Evolutionary conservation across 2,329 filamentous ascomycete species (phyloP), one percentile per base, ranked within the genome.

Genomic region (Fusarium sp.): DNA sequence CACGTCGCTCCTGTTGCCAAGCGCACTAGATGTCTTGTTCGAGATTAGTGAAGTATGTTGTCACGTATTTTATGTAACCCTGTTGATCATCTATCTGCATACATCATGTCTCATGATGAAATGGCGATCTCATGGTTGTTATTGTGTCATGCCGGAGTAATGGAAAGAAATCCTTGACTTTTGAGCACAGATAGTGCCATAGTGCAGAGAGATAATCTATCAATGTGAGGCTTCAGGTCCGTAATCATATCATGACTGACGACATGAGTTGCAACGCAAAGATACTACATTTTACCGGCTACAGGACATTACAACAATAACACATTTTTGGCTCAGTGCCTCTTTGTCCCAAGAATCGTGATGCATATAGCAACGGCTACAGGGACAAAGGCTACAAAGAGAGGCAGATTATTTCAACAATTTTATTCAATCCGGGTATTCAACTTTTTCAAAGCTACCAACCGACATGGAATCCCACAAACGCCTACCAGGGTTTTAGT

Each of bases 401-500:
- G 2, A 35, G 5, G 22, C 14, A 19, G 5, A 26, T 20, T 45
- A 14, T 35, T 46, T 57, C 44, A 39, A 28, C 39, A 65, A 22
- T 30, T 62, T 61, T 39, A 51, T 64, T 62, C 56, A 20, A 65
- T 44, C 46, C 46, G 56, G 58, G 63, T 73, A 68, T 70, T 63
- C 68, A 58, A 62, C 56, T 61, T 62, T 61, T 68, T 44, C 56
- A 64, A 67, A 59, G 55, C 58, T 53, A 55, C 60, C 47, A 37
- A 53, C 56, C 62, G 46, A 61, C 58, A 66, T 58, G 40, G 63
- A 55, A 57, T 61, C 60, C 61, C 56, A 55, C 64, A 68, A 73
- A 73, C 68, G 70, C 70, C 70, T 51, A 48, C 61, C 61, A 62
- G 55, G 60, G 56, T 44, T 53, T 51, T 59, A 39, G 48, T 39